phyloP scores from a whole-genome alignment of 768 basidiomycete genomes.

The Hysterangium stoloniferum region DNA sequence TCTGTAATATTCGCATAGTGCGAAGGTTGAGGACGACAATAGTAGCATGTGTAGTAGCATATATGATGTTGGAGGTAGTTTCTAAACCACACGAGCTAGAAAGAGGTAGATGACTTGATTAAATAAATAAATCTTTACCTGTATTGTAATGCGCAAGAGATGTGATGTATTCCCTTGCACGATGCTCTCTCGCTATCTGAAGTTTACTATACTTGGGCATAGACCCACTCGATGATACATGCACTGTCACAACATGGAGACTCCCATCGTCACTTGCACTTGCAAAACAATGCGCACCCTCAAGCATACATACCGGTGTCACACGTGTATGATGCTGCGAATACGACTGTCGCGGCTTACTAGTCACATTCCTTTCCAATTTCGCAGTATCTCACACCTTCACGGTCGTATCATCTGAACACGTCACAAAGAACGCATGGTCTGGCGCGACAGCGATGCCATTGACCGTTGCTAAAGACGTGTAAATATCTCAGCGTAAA shows the following conservation, averaged over 20 bases:
- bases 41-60: slow-evolving; percentile 73
- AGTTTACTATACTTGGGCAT: slow-evolving; percentile 80
- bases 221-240: slow-evolving; percentile 55
- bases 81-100: slow-evolving; percentile 36
- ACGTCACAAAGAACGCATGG: slow-evolving; percentile 68
- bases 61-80: slow-evolving; percentile 71
- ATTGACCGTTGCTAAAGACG: slow-evolving; percentile 75
- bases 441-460: slow-evolving; percentile 86
- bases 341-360: slow-evolving; percentile 68
- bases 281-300: slow-evolving; percentile 84
- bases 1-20: slow-evolving; percentile 69
- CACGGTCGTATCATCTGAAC: slow-evolving; percentile 32
- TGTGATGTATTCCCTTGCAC: slow-evolving; percentile 76
- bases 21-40: slow-evolving; percentile 77
- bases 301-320: slow-evolving; percentile 69
- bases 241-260: slow-evolving; percentile 61
- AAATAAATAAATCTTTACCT: slow-evolving; percentile 14
- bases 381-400: slow-evolving; percentile 57
- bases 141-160: slow-evolving; percentile 66
- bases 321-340: slow-evolving; percentile 60
- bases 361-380: slow-evolving; percentile 90
- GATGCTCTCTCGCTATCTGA: slow-evolving; percentile 74
- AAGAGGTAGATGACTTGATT: neutral
- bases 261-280: slow-evolving; percentile 29
- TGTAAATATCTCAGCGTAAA: slow-evolving; percentile 77